Conservation (phyloP, 2,329 filamentous ascomycete genomes). For the Penicillium sp. region DNA sequence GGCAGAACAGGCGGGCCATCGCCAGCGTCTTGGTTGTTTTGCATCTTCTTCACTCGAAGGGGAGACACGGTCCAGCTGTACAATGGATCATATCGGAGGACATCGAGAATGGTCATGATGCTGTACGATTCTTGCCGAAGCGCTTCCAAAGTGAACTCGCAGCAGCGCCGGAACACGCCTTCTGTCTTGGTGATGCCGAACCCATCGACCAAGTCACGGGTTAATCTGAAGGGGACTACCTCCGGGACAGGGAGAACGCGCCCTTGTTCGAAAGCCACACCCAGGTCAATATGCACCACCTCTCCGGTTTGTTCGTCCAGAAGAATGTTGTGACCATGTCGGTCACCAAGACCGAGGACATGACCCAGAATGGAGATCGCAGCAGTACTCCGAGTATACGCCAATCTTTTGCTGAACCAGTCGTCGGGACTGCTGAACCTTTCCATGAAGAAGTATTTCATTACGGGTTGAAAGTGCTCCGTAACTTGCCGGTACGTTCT, state of each 20-base stretch:
- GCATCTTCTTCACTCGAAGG: conserved; percentile 66
- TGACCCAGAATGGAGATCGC: conserved; percentile 95
- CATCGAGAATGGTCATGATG: conserved; percentile 98
- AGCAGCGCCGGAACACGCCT: conserved; percentile 95
- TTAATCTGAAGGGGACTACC: conserved; percentile 91
- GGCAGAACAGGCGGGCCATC: conserved; percentile 41
- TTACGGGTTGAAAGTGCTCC: conserved; percentile 84
- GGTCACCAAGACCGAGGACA: conserved; percentile 87
- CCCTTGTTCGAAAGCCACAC: conserved; percentile 95
- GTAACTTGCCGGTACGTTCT: conserved; percentile 75
- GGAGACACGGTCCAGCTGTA: conserved; percentile 92
- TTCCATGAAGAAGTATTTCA: conserved; percentile 97
- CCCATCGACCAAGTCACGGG: conserved; percentile 90
- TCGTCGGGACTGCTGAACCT: conserved; percentile 90
- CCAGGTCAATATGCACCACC: conserved; percentile 94
- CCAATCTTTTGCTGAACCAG: conserved; percentile 87
- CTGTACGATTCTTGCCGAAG: conserved; percentile 92
- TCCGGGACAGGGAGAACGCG: conserved; percentile 94
- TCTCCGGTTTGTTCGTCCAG: conserved; percentile 88
- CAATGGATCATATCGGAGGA: conserved; percentile 94
- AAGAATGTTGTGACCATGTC: conserved; percentile 95
- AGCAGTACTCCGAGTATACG: conserved; percentile 90
- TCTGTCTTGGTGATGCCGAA: conserved; percentile 96
- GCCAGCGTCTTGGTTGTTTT: conserved; percentile 54
- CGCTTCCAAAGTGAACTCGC: conserved; percentile 94